A percentile compares a stretch with the other conserved stretches of the same genome.
These are phyloP conservation scores for Chlorophyllum brunneum DNA, from an alignment of 768 basidiomycete species.

Conservation along the genomic window DNA sequence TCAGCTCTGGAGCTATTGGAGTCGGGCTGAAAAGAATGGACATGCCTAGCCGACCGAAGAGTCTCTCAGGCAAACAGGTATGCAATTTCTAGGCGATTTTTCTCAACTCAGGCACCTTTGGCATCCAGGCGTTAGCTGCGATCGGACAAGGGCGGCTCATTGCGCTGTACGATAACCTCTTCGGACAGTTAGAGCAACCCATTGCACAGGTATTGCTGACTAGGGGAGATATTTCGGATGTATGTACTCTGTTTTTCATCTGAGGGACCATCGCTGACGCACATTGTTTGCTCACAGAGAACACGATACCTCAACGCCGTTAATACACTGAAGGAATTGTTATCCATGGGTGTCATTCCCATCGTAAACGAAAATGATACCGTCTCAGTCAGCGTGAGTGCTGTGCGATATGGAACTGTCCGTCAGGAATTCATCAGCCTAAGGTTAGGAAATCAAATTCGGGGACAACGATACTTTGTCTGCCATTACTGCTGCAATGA, in stretches of 20 bases:
- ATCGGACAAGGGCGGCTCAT: constrained; percentile 97
- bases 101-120: not conserved
- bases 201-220: constrained; percentile 95
- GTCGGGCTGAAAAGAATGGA: constrained; percentile 93
- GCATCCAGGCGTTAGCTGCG: constrained; percentile 81
- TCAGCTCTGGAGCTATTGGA: constrained; percentile 96
- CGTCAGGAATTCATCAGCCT: not conserved
- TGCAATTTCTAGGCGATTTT: constrained; percentile 20
- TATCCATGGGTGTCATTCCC: constrained; percentile 93
- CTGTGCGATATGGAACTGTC: not conserved
- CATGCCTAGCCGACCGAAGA: constrained; percentile 74
- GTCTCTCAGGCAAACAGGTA: constrained; percentile 88
- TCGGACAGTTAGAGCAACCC: constrained; percentile 89
- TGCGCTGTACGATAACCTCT: constrained; percentile 95
- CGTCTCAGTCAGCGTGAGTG: constrained; percentile 89
- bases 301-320: constrained; percentile 96
- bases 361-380: constrained; percentile 99
- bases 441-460: constrained; percentile 92
- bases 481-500: constrained; percentile 95
- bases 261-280: not conserved
- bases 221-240: constrained; percentile 95
- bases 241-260: constrained; percentile 30
- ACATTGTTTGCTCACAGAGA: constrained; percentile 45
- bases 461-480: constrained; percentile 99
- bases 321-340: constrained; percentile 88